Conservation (phyloP, 176 grass and related monocot species). For the Neostapfia colusana region DNA sequence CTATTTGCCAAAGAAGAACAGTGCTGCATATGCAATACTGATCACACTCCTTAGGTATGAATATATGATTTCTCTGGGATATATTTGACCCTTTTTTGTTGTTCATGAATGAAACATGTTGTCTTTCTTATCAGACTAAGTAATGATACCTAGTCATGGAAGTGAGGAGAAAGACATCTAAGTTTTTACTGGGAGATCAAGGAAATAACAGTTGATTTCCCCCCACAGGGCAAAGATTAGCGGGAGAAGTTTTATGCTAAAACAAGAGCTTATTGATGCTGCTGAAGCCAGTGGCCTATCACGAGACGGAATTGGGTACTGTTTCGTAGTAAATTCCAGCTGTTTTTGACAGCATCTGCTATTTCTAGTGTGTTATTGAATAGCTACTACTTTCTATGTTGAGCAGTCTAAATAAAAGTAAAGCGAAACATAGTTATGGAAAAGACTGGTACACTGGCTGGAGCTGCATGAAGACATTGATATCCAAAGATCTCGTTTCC, state of each 20-base stretch:
- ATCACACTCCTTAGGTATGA: slow-evolving; percentile 75
- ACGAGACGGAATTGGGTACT: slow-evolving; percentile 61
- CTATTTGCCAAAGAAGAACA: slow-evolving; percentile 74
- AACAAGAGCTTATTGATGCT: slow-evolving; percentile 87
- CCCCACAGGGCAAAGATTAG: slow-evolving; percentile 50
- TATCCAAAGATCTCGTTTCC: slow-evolving; percentile 49
- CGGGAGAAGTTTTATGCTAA: slow-evolving; percentile 65
- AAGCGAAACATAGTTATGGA: slow-evolving; percentile 53
- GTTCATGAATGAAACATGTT: neutral
- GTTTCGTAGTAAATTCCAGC: slow-evolving; percentile 21
- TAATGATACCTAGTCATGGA: slow-evolving; percentile 6
- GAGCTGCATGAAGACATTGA: slow-evolving; percentile 87
- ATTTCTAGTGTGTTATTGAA: slow-evolving; percentile 13
- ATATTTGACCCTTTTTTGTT: slow-evolving; percentile 6
- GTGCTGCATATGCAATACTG: slow-evolving; percentile 69
- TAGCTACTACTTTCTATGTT: slow-evolving; percentile 17
- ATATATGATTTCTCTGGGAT: neutral
- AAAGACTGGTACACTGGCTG: slow-evolving; percentile 86
- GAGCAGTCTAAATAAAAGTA: slow-evolving; percentile 69
- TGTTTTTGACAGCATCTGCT: slow-evolving; percentile 19
- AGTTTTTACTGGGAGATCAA: slow-evolving; percentile 10
- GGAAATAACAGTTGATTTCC: neutral
- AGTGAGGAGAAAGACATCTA: slow-evolving; percentile 5
- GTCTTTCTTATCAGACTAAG: neutral
- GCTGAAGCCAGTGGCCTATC: slow-evolving; percentile 85